Evolutionary conservation across 345 rosid genomes (phyloP).

Genomic region (Sonneratia alba): DNA sequence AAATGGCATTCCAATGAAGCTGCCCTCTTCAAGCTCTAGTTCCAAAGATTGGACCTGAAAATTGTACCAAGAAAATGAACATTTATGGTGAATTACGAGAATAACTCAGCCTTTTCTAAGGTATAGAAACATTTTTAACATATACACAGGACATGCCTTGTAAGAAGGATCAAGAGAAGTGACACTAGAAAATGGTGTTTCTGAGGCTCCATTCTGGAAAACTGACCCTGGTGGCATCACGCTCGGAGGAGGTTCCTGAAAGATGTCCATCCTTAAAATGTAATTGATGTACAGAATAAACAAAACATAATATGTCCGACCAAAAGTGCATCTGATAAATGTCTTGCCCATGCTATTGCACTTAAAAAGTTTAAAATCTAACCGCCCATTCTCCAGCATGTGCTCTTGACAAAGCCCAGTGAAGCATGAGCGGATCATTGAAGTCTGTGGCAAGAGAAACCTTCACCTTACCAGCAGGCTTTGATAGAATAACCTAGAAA

Average conservation of each 20-base stretch:
- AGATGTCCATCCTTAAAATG: slow-evolving; percentile 21
- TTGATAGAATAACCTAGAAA: slow-evolving; percentile 65
- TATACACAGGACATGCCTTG: slow-evolving; percentile 37
- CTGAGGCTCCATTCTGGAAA: slow-evolving; percentile 41
- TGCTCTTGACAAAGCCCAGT: slow-evolving; percentile 88
- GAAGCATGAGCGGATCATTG: slow-evolving; percentile 63
- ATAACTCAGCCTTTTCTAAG: neutral
- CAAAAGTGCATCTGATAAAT: slow-evolving; percentile 7
- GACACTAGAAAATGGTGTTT: slow-evolving; percentile 40
- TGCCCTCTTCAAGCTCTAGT: slow-evolving; percentile 66
- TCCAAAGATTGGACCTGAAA: slow-evolving; percentile 68
- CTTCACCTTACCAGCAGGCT: slow-evolving; percentile 52
- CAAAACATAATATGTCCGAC: slow-evolving; percentile 9
- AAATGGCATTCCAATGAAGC: slow-evolving; percentile 84
- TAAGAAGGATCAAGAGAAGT: slow-evolving; percentile 40
- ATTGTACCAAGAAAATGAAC: slow-evolving; percentile 13
- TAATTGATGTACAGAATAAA: slow-evolving; percentile 11
- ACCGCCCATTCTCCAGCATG: slow-evolving; percentile 89
- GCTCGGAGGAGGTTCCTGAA: slow-evolving; percentile 71
- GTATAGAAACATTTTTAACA: slow-evolving; percentile 11
- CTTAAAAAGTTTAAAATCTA: slow-evolving; percentile 20
- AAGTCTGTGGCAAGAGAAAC: slow-evolving; percentile 61
- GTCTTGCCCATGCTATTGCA: neutral
- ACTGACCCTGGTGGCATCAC: slow-evolving; percentile 71
- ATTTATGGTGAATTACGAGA: neutral